Evolutionary conservation across 169 alveolate species (phyloP).

Genomic region (Plasmodium billcollinsi): DNA sequence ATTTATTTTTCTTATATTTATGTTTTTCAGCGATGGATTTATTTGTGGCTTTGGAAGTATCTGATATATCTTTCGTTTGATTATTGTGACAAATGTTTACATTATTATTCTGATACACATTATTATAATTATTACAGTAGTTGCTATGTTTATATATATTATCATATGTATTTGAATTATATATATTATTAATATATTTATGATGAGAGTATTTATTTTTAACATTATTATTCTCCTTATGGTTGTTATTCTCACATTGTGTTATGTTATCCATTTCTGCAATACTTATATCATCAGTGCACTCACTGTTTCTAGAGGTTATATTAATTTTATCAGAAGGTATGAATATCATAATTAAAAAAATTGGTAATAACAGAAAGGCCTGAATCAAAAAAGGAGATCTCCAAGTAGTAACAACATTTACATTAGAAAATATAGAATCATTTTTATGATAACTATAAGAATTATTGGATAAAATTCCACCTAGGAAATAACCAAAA

Average conservation of each 20-base stretch:
- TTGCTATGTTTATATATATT: too few species aligned
- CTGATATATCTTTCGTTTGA: neutral
- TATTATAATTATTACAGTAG: neutral
- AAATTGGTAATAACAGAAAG: constrained; percentile 34
- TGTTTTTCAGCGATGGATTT: neutral
- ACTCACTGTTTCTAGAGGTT: constrained; percentile 2
- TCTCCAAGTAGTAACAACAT: constrained; percentile 63
- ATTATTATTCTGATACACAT: neutral
- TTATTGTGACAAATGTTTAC: neutral
- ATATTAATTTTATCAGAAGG: constrained; percentile 66
- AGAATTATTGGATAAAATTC: constrained; percentile 42
- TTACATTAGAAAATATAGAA: constrained; percentile 1
- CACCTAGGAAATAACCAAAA: constrained; percentile 80
- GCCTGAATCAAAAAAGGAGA: constrained; percentile 76
- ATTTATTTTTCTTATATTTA: constrained; percentile 2
- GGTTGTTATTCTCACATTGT: neutral
- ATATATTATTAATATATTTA: neutral
- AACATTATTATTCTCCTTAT: neutral
- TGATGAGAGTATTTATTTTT: neutral
- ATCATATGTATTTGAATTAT: neutral
- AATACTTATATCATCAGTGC: neutral
- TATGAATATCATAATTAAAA: constrained; percentile 50
- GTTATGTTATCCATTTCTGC: neutral
- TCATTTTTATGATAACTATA: constrained; percentile 10
- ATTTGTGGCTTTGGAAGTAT: neutral